Percentiles rank a stretch among this genome's conserved stretches.
Conservation (phyloP, 2,329 filamentous ascomycete genomes). For the Microsporum canis region DNA sequence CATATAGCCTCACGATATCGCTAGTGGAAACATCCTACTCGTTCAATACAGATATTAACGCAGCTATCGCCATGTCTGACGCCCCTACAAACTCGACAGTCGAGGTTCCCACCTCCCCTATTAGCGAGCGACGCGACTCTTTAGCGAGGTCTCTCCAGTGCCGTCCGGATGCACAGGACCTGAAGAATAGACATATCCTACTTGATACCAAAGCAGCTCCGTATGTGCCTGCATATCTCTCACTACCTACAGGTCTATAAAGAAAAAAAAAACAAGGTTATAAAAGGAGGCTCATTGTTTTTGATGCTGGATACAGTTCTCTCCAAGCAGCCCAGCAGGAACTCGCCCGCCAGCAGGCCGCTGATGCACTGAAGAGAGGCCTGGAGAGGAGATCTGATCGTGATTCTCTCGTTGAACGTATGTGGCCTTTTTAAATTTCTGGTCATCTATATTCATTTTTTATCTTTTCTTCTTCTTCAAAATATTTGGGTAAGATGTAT, state of each 20-base stretch:
- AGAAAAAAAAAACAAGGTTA: background rate
- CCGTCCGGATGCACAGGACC: constrained; percentile 54
- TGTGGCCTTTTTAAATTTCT: constrained; percentile 21
- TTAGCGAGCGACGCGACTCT: constrained; percentile 48
- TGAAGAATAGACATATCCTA: constrained; percentile 58
- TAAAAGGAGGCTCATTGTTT: background rate
- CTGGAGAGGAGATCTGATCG: constrained; percentile 55
- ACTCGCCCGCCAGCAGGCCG: constrained; percentile 52
- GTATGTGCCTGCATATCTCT: constrained; percentile 31
- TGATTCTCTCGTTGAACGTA: constrained; percentile 69
- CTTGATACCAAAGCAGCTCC: constrained; percentile 57
- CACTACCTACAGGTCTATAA: background rate
- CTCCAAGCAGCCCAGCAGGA: constrained; percentile 52
- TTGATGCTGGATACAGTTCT: constrained; percentile 5
- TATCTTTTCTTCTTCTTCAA: constrained; percentile 6
- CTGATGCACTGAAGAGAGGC: constrained; percentile 53
- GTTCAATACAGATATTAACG: background rate
- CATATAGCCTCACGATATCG: background rate
- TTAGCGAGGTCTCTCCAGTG: constrained; percentile 61
- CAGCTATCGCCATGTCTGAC: background rate
- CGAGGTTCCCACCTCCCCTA: constrained; percentile 49
- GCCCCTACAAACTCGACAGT: constrained; percentile 21
- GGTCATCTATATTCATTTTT: constrained; percentile 4
- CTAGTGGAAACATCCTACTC: background rate
- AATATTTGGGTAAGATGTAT: background rate